Evolutionary conservation across 2,329 filamentous ascomycete species (phyloP).

Genomic region (Fusarium sp.): DNA sequence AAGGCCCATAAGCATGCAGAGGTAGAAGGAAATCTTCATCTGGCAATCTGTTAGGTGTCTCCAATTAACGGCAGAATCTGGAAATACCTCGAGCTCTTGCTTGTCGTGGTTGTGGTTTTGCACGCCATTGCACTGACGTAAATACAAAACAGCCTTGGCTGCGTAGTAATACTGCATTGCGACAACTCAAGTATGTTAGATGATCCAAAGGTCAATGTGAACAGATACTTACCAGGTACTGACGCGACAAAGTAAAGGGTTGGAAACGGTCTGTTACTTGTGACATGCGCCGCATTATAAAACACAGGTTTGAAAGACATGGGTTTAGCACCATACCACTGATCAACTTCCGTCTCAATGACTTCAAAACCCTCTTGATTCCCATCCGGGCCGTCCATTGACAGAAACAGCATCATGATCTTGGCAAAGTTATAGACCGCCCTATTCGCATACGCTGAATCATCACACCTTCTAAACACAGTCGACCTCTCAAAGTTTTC

Average conservation of each 20-base stretch:
- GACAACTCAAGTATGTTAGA: background rate
- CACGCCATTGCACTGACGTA: background rate
- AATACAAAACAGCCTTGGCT: background rate
- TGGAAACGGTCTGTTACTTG: background rate
- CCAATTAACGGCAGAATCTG: too few relatives aligned
- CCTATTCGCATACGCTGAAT: conserved; percentile 10
- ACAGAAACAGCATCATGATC: background rate
- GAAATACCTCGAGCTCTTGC: too few relatives aligned
- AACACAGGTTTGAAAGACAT: conserved; percentile 2
- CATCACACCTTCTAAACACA: conserved; percentile 2
- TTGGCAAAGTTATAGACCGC: background rate
- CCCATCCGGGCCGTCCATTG: background rate
- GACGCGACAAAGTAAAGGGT: background rate
- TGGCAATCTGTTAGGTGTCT: background rate
- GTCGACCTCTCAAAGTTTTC: conserved; percentile 4
- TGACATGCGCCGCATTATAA: accelerated
- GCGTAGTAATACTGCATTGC: conserved; percentile 15
- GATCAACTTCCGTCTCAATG: background rate
- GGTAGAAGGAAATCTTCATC: background rate
- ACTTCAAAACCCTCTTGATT: background rate
- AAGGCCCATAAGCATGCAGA: background rate
- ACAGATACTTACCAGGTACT: background rate
- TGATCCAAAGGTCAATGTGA: accelerated
- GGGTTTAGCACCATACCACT: background rate
- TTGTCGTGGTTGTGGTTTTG: too few relatives aligned